Base-by-base conservation (phyloP, 805 yeast species). In the Starmerella floricola region DNA sequence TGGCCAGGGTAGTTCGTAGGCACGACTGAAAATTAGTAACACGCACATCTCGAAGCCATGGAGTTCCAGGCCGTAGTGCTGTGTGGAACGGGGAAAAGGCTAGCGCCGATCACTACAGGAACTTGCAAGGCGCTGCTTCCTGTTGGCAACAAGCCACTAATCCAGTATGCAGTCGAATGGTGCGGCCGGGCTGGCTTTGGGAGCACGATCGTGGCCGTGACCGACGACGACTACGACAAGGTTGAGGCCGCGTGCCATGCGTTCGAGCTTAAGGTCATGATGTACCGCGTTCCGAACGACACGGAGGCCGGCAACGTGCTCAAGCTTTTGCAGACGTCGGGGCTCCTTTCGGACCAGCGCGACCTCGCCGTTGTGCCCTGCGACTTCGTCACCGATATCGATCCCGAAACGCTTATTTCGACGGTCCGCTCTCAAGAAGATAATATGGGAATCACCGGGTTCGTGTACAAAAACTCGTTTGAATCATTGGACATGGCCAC, bases 21-120 rank as follows among this genome's bases (percentile, higher is more conserved):
- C 21, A 3, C 21, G 30, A 20, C 29, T 29, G 8, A 23, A 21
- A 3, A n/a, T 15, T 19, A 28, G 10, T 24, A 32, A 17, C 19
- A 11, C 30, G 8, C 16, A 23, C 26, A 8, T 23, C 26, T 6
- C 26, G 10, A 10, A 23, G 26, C 6, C 13, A 87, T 88, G 96
- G 95, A 86, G 63, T 80, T 86, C 58, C 95, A 87, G 56, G 96
- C 95, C 1, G 71, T 88, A 37, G 74, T 88, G 17, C 73, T 85
- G 44, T 87, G 97, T 64, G 97, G 97, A 2, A 75, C 73, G 40
- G 97, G 97, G 12, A 66, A 67, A 16, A 68, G 70, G 36, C 66
- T 91, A 51, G 59, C 73, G 13, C 97, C 97, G 0, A 74, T 88
- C 48, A 61, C 65, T 13, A 67, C 79, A 2, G 87, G 91, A 15